phyloP scores from a whole-genome alignment of 441 rosid genomes.

The Gossypium lobatum region DNA sequence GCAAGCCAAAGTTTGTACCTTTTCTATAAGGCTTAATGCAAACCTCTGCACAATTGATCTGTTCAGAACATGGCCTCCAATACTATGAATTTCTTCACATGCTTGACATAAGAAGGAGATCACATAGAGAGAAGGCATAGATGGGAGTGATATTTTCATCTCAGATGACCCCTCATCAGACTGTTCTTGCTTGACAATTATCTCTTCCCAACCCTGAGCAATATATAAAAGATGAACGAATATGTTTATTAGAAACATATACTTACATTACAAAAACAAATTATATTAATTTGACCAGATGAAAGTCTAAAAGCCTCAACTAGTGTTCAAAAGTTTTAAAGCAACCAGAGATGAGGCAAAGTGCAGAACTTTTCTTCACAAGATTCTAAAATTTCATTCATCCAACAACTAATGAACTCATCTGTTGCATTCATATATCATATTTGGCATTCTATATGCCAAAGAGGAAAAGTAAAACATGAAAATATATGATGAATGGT shows the following conservation, averaged over 20 bases:
- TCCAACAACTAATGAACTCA: neutral
- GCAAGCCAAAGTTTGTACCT: conserved; percentile 41
- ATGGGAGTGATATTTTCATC: conserved; percentile 88
- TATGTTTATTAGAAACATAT: conserved; percentile 1
- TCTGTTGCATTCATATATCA: neutral
- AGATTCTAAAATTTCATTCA: neutral
- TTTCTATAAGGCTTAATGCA: conserved; percentile 65
- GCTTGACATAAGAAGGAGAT: conserved; percentile 85
- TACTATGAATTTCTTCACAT: conserved; percentile 92
- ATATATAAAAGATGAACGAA: conserved; percentile 25
- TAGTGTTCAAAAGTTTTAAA: conserved; percentile 2
- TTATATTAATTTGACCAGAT: neutral
- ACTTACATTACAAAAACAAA: neutral
- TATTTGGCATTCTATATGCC: neutral
- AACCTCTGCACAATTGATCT: conserved; percentile 78
- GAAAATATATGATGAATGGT: neutral
- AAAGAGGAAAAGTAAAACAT: neutral
- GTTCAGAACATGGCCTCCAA: conserved; percentile 97
- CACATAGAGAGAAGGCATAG: conserved; percentile 87
- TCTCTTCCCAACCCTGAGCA: conserved; percentile 97
- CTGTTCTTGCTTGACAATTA: conserved; percentile 80
- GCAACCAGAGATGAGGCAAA: neutral
- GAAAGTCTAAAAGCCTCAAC: neutral
- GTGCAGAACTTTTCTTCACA: neutral
- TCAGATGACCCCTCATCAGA: conserved; percentile 61